A percentile compares a stretch with the other conserved stretches of the same genome.
phyloP scores from a whole-genome alignment of 106 monocot species.

The Amphibolis antarctica region DNA sequence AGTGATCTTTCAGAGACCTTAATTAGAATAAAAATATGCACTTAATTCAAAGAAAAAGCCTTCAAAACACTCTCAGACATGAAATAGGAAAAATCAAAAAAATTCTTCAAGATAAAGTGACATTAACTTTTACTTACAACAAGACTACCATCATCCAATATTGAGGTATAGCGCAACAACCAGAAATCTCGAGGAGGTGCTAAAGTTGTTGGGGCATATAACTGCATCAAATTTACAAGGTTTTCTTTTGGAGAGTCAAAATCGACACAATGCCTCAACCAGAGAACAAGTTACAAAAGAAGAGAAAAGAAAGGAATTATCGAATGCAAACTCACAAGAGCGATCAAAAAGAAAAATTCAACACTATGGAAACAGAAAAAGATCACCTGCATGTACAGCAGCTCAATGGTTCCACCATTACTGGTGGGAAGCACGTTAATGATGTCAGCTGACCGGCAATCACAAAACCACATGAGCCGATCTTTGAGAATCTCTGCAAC shows the following conservation, averaged over 20 bases:
- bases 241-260: too few species aligned
- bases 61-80: too few species aligned
- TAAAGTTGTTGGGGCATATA: constrained; percentile 61
- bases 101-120: not conserved
- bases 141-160: constrained; percentile 63
- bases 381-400: constrained; percentile 67
- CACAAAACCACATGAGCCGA: constrained; percentile 40
- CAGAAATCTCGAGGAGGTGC: constrained; percentile 74
- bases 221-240: constrained; percentile 15
- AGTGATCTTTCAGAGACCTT: constrained; percentile 77
- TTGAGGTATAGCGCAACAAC: constrained; percentile 56
- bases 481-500: constrained; percentile 65
- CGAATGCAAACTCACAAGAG: too few species aligned
- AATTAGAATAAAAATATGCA: not conserved
- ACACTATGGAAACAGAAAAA: not conserved
- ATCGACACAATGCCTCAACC: not conserved
- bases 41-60: not conserved
- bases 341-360: too few species aligned
- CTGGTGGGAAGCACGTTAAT: constrained; percentile 41
- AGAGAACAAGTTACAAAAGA: too few species aligned
- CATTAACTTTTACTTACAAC: constrained; percentile 29
- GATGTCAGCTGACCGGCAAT: constrained; percentile 57
- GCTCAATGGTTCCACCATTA: constrained; percentile 54
- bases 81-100: not conserved
- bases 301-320: too few species aligned